These are phyloP conservation scores for Starmerella bombicola DNA, from an alignment of 805 yeast genomes.

Conservation along the genomic window DNA sequence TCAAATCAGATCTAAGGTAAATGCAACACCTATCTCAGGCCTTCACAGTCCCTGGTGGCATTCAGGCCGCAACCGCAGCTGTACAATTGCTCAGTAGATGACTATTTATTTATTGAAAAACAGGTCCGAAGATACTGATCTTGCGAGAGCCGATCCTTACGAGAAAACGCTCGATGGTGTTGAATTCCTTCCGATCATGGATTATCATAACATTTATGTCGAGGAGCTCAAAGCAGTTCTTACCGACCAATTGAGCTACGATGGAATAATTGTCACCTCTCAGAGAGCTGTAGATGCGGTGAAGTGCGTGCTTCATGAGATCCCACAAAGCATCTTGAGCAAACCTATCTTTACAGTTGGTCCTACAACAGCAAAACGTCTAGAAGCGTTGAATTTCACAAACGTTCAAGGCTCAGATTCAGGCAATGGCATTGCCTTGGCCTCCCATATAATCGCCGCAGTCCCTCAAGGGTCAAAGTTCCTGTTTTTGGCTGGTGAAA, in stretches of 20 bases:
- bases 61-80: too few species aligned
- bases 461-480: slow-evolving; percentile 12
- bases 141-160: slow-evolving; percentile 54
- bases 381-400: slow-evolving; percentile 49
- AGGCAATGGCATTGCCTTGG: slow-evolving; percentile 66
- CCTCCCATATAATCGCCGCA: slow-evolving; percentile 44
- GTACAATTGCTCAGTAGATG: slow-evolving; percentile 7
- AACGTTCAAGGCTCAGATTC: slow-evolving; percentile 61
- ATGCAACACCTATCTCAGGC: background rate
- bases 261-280: slow-evolving; percentile 65
- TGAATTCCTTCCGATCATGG: slow-evolving; percentile 58
- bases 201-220: slow-evolving; percentile 47
- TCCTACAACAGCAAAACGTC: slow-evolving; percentile 62
- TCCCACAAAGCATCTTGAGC: slow-evolving; percentile 6
- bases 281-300: slow-evolving; percentile 85
- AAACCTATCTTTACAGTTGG: slow-evolving; percentile 73
- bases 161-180: slow-evolving; percentile 35
- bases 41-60: too few species aligned
- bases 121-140: slow-evolving; percentile 34
- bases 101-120: slow-evolving; percentile 46
- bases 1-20: too few species aligned
- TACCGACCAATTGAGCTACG: slow-evolving; percentile 22
- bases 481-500: slow-evolving; percentile 75
- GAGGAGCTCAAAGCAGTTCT: slow-evolving; percentile 36
- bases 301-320: slow-evolving; percentile 30